These are phyloP conservation scores for Diaporthe sp. DNA, from an alignment of 2,329 filamentous ascomycete species.

Conservation along the genomic window DNA sequence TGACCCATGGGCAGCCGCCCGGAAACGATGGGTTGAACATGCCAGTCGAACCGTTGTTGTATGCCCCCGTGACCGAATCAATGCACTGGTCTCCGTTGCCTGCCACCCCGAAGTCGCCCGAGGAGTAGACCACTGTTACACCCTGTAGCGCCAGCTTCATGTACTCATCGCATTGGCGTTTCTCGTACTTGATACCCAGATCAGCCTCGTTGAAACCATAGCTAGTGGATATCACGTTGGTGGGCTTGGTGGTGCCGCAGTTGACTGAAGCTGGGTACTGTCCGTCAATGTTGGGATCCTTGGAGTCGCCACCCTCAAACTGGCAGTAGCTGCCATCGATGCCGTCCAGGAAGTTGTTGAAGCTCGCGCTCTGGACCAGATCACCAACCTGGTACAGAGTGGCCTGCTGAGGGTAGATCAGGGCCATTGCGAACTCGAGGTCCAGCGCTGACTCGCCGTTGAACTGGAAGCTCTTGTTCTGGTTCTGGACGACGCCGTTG, in stretches of 20 bases:
- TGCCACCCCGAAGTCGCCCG: slow-evolving; percentile 63
- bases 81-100: slow-evolving; percentile 54
- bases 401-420: slow-evolving; percentile 64
- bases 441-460: slow-evolving; percentile 53
- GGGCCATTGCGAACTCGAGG: slow-evolving; percentile 58
- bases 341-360: slow-evolving; percentile 51
- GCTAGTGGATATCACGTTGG: slow-evolving; percentile 67
- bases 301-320: slow-evolving; percentile 56
- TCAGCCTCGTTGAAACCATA: slow-evolving; percentile 67
- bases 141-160: slow-evolving; percentile 69
- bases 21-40: slow-evolving; percentile 63
- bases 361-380: slow-evolving; percentile 43
- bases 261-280: slow-evolving; percentile 53
- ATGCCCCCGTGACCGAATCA: slow-evolving; percentile 46
- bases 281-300: slow-evolving; percentile 51
- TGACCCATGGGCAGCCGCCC: slow-evolving; percentile 61
- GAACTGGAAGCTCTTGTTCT: slow-evolving; percentile 53
- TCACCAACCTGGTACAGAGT: slow-evolving; percentile 63
- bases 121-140: slow-evolving; percentile 63
- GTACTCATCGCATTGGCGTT: slow-evolving; percentile 67
- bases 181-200: slow-evolving; percentile 60
- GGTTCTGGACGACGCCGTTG: slow-evolving; percentile 50
- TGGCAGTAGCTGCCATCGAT: slow-evolving; percentile 60
- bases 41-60: slow-evolving; percentile 49
- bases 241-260: slow-evolving; percentile 58